A percentile compares a stretch with the other conserved stretches of the same genome.
Conservation (phyloP, 2,329 filamentous ascomycete species). For the Alternaria postmessia region DNA sequence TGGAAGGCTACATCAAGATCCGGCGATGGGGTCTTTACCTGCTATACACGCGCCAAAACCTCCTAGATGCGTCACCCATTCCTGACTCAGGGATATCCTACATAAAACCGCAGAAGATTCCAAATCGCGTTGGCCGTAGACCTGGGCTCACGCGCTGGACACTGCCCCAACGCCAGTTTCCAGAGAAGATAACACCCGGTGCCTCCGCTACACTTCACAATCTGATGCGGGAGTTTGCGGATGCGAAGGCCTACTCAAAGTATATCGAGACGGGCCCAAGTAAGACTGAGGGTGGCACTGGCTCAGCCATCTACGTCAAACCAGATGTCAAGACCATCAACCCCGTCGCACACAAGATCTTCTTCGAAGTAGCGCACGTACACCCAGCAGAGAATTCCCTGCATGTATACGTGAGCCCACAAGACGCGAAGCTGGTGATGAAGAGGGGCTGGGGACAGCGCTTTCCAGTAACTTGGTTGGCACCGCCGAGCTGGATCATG, state of each 20-base stretch:
- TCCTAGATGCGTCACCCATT: slow-evolving; percentile 36
- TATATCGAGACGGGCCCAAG: slow-evolving; percentile 33
- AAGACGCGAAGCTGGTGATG: slow-evolving; percentile 75
- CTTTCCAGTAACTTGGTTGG: slow-evolving; percentile 55
- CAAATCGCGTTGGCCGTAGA: slow-evolving; percentile 28
- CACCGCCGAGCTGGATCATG: slow-evolving; percentile 60
- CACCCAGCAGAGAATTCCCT: slow-evolving; percentile 78
- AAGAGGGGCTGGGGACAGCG: slow-evolving; percentile 79
- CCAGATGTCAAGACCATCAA: slow-evolving; percentile 36
- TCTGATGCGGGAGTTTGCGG: slow-evolving; percentile 36
- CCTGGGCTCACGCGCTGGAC: slow-evolving; percentile 40
- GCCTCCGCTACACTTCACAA: slow-evolving; percentile 27
- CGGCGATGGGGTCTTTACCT: slow-evolving; percentile 40
- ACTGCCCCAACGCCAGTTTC: slow-evolving; percentile 40
- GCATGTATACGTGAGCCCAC: slow-evolving; percentile 80
- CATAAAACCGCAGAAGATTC: slow-evolving; percentile 31
- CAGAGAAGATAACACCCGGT: slow-evolving; percentile 29
- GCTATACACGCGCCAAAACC: slow-evolving; percentile 35
- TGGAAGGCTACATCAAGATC: slow-evolving; percentile 42
- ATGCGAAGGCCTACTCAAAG: slow-evolving; percentile 22
- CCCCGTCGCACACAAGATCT: slow-evolving; percentile 39
- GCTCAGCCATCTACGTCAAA: slow-evolving; percentile 41
- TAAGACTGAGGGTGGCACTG: slow-evolving; percentile 46
- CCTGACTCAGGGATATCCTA: slow-evolving; percentile 35
- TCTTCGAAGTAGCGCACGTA: slow-evolving; percentile 63